Percentiles rank a stretch among this genome's conserved stretches.
Evolutionary conservation across 306 rosid species (phyloP).

Genomic region (Rosa lucieae): DNA sequence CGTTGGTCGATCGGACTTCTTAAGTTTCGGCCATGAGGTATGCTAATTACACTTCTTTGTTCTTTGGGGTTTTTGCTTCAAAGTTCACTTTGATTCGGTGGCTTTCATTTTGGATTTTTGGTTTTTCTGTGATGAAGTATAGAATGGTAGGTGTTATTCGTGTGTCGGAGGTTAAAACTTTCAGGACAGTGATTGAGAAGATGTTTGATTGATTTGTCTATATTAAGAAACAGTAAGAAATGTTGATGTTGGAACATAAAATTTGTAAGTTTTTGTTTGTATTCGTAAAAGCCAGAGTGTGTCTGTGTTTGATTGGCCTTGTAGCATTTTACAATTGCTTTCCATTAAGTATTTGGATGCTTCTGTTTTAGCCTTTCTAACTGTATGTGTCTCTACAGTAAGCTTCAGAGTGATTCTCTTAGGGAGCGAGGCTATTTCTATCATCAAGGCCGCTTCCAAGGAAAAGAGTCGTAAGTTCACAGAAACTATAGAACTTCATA

Average conservation of each 20-base stretch:
- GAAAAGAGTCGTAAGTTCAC: conserved; percentile 61
- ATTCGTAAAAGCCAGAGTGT: background rate
- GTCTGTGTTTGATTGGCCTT: background rate
- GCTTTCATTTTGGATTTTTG: background rate
- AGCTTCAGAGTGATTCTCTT: conserved; percentile 73
- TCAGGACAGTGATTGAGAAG: background rate
- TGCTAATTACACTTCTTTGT: background rate
- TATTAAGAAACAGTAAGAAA: background rate
- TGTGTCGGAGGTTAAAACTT: background rate
- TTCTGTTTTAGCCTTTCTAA: background rate
- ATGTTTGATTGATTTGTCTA: background rate
- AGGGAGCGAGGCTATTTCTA: conserved; percentile 57
- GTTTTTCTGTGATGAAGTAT: background rate
- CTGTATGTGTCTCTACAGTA: conserved; percentile 35
- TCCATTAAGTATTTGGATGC: background rate
- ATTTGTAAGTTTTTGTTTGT: background rate
- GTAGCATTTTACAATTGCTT: background rate
- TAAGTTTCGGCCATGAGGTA: conserved; percentile 62
- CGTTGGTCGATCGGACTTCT: conserved; percentile 17
- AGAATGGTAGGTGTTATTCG: background rate
- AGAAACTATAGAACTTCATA: conserved; percentile 82
- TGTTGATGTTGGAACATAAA: too few relatives aligned
- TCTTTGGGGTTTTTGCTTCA: background rate
- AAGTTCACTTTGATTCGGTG: background rate
- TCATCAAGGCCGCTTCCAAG: conserved; percentile 46